These are phyloP conservation scores for Silene uniflora DNA, from an alignment of 148 eudicot genomes.

Conservation along the genomic window DNA sequence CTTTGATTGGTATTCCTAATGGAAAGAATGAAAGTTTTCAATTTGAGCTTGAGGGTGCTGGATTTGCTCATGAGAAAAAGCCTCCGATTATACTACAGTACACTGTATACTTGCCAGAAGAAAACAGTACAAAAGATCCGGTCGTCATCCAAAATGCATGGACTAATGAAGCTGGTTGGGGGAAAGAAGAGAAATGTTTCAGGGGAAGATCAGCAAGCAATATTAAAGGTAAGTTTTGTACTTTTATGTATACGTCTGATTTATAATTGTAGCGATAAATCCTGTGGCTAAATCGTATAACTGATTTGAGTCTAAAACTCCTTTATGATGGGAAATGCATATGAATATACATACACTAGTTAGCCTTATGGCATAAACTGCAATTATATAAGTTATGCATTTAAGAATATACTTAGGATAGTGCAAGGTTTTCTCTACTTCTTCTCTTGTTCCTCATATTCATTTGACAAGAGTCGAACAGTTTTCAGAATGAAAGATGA, in stretches of 20 bases:
- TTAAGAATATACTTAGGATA: neutral
- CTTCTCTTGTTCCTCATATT: too few species aligned
- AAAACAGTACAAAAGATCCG: slow-evolving; percentile 70
- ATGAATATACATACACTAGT: neutral
- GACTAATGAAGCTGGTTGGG: slow-evolving; percentile 80
- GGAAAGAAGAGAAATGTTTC: slow-evolving; percentile 74
- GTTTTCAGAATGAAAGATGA: neutral
- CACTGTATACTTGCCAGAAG: slow-evolving; percentile 61
- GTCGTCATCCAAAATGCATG: slow-evolving; percentile 68
- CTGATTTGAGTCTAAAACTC: neutral
- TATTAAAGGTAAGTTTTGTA: slow-evolving; percentile 37
- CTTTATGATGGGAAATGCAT: neutral
- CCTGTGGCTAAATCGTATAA: neutral
- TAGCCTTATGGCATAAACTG: neutral
- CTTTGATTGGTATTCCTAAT: slow-evolving; percentile 71
- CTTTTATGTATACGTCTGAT: neutral
- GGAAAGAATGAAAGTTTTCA: slow-evolving; percentile 55
- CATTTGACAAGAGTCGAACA: neutral
- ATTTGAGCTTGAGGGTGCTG: slow-evolving; percentile 64
- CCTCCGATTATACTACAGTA: slow-evolving; percentile 65
- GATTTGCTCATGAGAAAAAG: slow-evolving; percentile 39
- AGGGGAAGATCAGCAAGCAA: slow-evolving; percentile 41
- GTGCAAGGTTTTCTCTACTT: neutral
- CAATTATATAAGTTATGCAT: neutral
- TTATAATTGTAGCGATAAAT: neutral